phyloP scores from a whole-genome alignment of 129 eudicot genomes.

The Gnaphalium uliginosum region DNA sequence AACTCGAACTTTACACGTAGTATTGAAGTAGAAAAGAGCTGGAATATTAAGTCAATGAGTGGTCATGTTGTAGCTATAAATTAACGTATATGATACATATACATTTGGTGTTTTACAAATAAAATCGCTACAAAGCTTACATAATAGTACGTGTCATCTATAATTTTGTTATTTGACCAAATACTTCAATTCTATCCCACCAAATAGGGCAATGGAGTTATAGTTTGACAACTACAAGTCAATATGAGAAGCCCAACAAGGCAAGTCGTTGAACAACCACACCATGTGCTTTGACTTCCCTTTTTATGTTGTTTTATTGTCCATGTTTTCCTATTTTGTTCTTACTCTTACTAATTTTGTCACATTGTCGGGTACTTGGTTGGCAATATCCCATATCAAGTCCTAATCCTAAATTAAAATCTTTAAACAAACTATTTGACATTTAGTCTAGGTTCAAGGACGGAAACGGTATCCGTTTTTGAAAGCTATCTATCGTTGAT shows the following conservation, averaged over 20 bases:
- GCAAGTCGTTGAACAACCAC: conserved; percentile 26
- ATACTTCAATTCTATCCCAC: not conserved
- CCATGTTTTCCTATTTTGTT: conserved; percentile 7
- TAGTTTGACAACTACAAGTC: conserved; percentile 28
- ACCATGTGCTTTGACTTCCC: conserved; percentile 30
- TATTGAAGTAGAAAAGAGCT: too few relatives aligned
- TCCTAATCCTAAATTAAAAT: conserved; percentile 21
- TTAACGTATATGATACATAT: too few relatives aligned
- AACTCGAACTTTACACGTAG: too few relatives aligned
- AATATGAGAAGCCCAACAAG: conserved; percentile 16
- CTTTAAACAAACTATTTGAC: not conserved
- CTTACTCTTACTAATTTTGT: conserved; percentile 18
- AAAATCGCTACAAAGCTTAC: too few relatives aligned
- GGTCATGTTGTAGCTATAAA: too few relatives aligned
- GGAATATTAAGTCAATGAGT: too few relatives aligned
- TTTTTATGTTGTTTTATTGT: conserved; percentile 9
- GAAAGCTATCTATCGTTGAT: not conserved
- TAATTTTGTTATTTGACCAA: not conserved
- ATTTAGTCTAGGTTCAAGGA: conserved; percentile 19
- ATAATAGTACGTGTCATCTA: not conserved
- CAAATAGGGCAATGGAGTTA: conserved; percentile 10
- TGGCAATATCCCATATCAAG: conserved; percentile 27
- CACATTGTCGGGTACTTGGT: conserved; percentile 32
- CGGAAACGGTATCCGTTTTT: not conserved
- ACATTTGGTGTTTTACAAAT: too few relatives aligned